Conservation (phyloP, 129 eudicot genomes). For the Chrysanthemum makinoi region DNA sequence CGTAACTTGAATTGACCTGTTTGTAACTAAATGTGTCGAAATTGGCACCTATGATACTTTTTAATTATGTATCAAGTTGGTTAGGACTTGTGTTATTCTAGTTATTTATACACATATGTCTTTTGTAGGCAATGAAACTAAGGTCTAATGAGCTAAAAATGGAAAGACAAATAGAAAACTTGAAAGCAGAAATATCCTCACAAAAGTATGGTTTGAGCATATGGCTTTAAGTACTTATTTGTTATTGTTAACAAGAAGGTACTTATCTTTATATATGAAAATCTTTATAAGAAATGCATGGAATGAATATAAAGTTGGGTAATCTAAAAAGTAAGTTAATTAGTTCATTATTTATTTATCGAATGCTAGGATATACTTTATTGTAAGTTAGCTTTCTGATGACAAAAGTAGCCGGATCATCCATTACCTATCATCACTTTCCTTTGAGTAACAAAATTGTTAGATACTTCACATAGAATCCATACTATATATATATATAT, state of each 20-base stretch:
- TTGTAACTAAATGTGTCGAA: neutral
- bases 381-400: no score
- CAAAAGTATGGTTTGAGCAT: conserved; percentile 53
- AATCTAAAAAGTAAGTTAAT: no score
- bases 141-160: conserved; percentile 93
- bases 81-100: neutral
- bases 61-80: neutral
- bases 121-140: conserved; percentile 77
- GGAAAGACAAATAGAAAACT: conserved; percentile 83
- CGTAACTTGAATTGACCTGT: neutral
- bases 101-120: conserved; percentile 14
- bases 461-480: no score
- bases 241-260: conserved; percentile 20
- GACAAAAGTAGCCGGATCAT: no score
- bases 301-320: no score
- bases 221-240: conserved; percentile 28
- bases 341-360: no score
- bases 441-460: no score
- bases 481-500: no score
- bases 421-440: no score
- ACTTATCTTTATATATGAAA: no score
- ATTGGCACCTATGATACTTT: neutral
- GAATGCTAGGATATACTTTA: no score
- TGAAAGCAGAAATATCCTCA: conserved; percentile 79
- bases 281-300: no score